Base-by-base conservation (phyloP, 2,329 filamentous ascomycete genomes). In the Chaetomium globosum region DNA sequence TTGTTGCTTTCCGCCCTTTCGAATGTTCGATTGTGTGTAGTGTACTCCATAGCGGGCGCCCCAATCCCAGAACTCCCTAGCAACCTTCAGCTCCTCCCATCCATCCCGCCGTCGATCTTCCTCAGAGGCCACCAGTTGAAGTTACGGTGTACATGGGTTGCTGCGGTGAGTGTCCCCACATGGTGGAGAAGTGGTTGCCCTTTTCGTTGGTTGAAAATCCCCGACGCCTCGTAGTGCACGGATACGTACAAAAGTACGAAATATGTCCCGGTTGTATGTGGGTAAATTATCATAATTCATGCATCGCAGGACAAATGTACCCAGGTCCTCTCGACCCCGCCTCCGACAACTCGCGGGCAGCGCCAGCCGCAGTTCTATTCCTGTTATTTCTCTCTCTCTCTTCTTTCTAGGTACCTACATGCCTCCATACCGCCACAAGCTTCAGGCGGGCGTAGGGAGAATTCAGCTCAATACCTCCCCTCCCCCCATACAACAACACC, bases 181-280 rank as follows among this genome's bases (percentile, higher is more conserved):
- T 23, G 26, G 39, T 26, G 49, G 49, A 33, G 28, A 4, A 54
- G 28, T n/a, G 13, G 28, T 30, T 36, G 9, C 30, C 19, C 55
- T 43, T 46, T 51, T 63, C 30, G 48, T 59, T 64, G 55, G 55
- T 49, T 21, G 28, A 66, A 67, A 65, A 55, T 64, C 55, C 66
- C 64, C 64, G 66, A 61, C 28, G 4, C 3, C 33, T 48, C 10
- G 39, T 51, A 39, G 19, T 28, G 13, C 1, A 19, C 46, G 21
- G 46, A 23, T 48, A 21, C 46, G 46, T 21, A 23, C n/a, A 48
- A 48, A 9, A 26, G 26, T 26, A 26, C 26, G 26, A 26, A 26
- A 26, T n/a, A 43, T 13, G 13, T 43, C 4, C 36, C 36, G n/a
- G 21, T 8, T 43, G 13, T 16, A 46, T 36, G 36, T 62, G 28